A percentile compares a stretch with the other conserved stretches of the same genome.
These are phyloP conservation scores for Geranomyces michiganensis DNA, from an alignment of 192 early-diverging fungal genomes.

Conservation along the genomic window DNA sequence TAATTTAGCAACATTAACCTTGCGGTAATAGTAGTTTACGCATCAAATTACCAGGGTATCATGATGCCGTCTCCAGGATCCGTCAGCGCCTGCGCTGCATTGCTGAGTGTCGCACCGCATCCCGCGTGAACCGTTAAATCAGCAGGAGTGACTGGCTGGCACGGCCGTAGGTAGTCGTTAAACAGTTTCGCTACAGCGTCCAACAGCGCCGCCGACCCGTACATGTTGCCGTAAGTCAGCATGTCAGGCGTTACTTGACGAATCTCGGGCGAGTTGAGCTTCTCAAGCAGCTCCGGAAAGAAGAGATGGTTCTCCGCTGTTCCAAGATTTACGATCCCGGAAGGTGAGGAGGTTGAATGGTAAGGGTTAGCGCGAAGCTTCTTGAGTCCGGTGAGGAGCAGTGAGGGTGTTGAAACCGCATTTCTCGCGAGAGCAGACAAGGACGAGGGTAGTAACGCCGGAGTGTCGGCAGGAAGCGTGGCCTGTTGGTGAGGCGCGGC, in stretches of 20 bases:
- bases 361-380: conserved; percentile 35
- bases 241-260: conserved; percentile 16
- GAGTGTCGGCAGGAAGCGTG: no score
- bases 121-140: conserved; percentile 71
- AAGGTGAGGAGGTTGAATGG: conserved; percentile 51
- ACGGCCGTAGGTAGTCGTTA: conserved; percentile 66
- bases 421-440: conserved; percentile 5
- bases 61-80: conserved; percentile 76
- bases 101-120: conserved; percentile 65
- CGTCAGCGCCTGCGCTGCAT: conserved; percentile 62
- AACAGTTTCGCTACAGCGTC: conserved; percentile 52
- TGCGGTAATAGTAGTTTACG: not conserved
- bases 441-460: no score
- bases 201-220: conserved; percentile 57
- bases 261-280: conserved; percentile 20
- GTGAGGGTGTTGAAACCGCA: not conserved
- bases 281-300: conserved; percentile 50
- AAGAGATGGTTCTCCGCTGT: conserved; percentile 79
- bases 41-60: conserved; percentile 47
- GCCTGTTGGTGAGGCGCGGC: no score
- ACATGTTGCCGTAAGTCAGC: conserved; percentile 47
- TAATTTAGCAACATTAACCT: not conserved
- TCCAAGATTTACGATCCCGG: conserved; percentile 80
- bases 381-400: not conserved
- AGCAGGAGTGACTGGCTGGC: conserved; percentile 42